phyloP scores from a whole-genome alignment of 139 green algal genomes.

The Astrephomene gubernaculifera region DNA sequence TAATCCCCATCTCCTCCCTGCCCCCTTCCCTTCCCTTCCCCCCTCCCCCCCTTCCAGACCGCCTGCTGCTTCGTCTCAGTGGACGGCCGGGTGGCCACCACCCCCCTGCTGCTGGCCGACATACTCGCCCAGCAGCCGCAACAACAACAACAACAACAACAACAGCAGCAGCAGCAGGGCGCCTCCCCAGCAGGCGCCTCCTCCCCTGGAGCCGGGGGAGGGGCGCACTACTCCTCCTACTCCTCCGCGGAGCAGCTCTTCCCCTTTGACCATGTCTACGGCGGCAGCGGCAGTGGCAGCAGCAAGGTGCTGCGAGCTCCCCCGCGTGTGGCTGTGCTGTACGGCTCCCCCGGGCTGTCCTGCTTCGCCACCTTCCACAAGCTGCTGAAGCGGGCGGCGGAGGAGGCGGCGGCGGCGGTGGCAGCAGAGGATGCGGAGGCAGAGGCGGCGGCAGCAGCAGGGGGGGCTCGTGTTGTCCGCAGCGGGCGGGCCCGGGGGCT shows the following conservation, averaged over 20 bases:
- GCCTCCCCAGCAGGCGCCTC: too few species aligned
- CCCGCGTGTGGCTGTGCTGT: slow-evolving; percentile 47
- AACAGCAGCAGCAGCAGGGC: too few species aligned
- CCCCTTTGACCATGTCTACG: slow-evolving; percentile 75
- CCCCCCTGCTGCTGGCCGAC: slow-evolving; percentile 14
- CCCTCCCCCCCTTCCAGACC: neutral
- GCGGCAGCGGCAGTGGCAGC: neutral
- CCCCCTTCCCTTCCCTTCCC: neutral
- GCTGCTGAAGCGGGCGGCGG: slow-evolving; percentile 49
- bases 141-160: too few species aligned
- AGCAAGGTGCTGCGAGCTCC: neutral
- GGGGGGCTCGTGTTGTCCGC: too few species aligned
- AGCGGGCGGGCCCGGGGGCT: slow-evolving; percentile 26
- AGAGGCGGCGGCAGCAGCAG: too few species aligned
- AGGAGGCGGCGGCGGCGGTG: too few species aligned
- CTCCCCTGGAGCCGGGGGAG: too few species aligned
- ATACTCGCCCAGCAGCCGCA: slow-evolving; percentile 9
- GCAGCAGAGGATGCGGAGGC: too few species aligned
- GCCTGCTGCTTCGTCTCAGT: slow-evolving; percentile 70
- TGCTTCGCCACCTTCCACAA: slow-evolving; percentile 75
- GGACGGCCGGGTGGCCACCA: slow-evolving; percentile 26
- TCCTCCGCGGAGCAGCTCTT: slow-evolving; percentile 49
- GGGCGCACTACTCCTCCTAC: neutral
- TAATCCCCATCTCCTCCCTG: too few species aligned
- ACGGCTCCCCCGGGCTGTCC: slow-evolving; percentile 65